Evolutionary conservation across 2,329 filamentous ascomycete genomes (phyloP).

Genomic region (Penicillium olsonii): DNA sequence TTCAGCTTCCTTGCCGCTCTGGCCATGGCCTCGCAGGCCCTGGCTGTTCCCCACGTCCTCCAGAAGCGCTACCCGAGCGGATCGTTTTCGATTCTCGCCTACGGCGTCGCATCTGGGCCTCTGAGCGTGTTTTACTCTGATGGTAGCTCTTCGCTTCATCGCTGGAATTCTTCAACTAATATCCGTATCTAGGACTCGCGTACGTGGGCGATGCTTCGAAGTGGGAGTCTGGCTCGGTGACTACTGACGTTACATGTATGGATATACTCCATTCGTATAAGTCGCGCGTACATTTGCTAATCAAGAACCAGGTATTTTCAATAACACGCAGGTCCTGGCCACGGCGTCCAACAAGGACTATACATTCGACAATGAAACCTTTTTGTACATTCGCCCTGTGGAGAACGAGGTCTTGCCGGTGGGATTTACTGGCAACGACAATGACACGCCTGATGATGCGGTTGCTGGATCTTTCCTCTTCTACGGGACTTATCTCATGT

Average conservation of each 20-base stretch:
- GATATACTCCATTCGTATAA: background rate
- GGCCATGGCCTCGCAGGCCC: constrained; percentile 7
- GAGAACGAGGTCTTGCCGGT: constrained; percentile 13
- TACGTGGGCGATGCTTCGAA: constrained; percentile 20
- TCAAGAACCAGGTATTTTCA: constrained; percentile 8
- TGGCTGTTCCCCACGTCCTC: constrained; percentile 2
- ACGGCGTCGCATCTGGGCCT: constrained; percentile 4
- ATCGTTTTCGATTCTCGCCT: constrained; percentile 19
- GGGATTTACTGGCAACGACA: constrained; percentile 20
- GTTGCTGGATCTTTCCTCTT: constrained; percentile 12
- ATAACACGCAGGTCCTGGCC: constrained; percentile 9
- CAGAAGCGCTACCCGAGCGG: constrained; percentile 17
- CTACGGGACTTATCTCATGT: constrained; percentile 22
- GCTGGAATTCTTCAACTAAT: background rate
- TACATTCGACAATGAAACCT: constrained; percentile 14
- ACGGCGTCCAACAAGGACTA: constrained; percentile 17
- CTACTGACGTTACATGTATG: constrained; percentile 22
- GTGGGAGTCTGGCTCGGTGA: constrained; percentile 17
- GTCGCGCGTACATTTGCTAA: background rate
- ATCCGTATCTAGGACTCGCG: constrained; percentile 13
- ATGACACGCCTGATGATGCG: constrained; percentile 12
- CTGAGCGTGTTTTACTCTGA: constrained; percentile 20
- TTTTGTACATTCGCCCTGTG: constrained; percentile 20
- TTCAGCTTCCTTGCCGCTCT: constrained; percentile 3
- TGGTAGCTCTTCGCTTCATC: constrained; percentile 4